These are phyloP conservation scores for Venturia carpophila DNA, from an alignment of 2,329 filamentous ascomycete genomes.

Conservation along the genomic window DNA sequence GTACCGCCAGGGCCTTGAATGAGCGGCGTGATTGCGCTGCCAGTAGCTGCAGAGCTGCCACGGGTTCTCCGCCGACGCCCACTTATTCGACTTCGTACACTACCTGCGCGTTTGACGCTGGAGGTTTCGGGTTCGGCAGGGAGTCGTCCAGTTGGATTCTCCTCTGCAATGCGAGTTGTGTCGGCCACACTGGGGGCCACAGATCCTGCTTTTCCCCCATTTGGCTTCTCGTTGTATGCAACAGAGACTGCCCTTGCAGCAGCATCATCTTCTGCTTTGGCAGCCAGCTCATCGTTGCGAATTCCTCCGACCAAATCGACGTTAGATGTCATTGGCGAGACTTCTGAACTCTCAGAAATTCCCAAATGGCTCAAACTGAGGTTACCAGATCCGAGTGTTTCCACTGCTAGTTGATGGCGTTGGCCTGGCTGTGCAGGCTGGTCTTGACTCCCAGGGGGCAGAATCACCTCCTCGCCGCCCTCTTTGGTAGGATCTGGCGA, in stretches of 20 bases:
- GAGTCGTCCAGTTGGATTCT: constrained; percentile 22
- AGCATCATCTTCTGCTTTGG: constrained; percentile 51
- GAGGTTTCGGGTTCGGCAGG: constrained; percentile 2
- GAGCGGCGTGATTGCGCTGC: constrained; percentile 61
- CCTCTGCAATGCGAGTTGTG: constrained; percentile 30
- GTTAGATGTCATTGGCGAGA: constrained; percentile 50
- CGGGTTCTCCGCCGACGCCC: constrained; percentile 59
- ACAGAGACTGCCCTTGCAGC: constrained; percentile 54
- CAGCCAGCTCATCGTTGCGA: constrained; percentile 43
- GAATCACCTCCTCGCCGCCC: constrained; percentile 38
- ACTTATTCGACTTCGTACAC: constrained; percentile 47
- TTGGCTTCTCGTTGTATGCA: constrained; percentile 43
- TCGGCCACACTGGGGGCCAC: constrained; percentile 24
- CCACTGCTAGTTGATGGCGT: constrained; percentile 62
- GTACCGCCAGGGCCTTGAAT: constrained; percentile 39
- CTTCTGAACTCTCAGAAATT: constrained; percentile 55
- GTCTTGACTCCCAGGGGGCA: constrained; percentile 25
- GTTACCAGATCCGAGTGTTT: constrained; percentile 82
- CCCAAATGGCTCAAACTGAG: constrained; percentile 84
- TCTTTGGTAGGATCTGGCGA: constrained; percentile 22
- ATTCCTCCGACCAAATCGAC: constrained; percentile 49
- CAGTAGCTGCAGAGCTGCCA: constrained; percentile 64
- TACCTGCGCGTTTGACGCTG: constrained; percentile 48
- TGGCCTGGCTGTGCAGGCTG: constrained; percentile 25
- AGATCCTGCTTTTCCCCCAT: constrained; percentile 34